Evolutionary conservation across 768 basidiomycete genomes (phyloP), one percentile per base, ranked within the genome.

Genomic region (Lentinula sp.): DNA sequence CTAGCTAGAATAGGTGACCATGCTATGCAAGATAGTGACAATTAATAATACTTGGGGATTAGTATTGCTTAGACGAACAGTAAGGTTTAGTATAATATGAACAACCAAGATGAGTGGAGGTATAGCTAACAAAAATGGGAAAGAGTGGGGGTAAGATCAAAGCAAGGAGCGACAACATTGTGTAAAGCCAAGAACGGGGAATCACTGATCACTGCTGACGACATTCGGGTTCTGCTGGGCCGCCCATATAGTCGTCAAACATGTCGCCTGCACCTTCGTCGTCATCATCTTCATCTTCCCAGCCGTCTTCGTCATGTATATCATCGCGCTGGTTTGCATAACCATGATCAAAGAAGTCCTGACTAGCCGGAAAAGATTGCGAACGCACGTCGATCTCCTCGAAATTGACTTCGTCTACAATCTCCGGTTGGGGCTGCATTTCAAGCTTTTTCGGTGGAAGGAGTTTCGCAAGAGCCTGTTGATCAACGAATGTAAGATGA

Each of bases 301-400:
- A 85, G 62, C 82, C 84, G 63, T 84, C 85, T 50, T 86, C 89
- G 28, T 86, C 83, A 51, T 43, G 13, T 28, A 56, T 43, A 80
- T 82, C 60, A 62, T 83, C 88, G 62, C 86, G 90, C 72, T 88
- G 88, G 85, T 90, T 85, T 72, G 79, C 73, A 80, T 85, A 87
- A 65, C 75, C 86, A 72, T 65, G 48, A 73, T 90, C 88, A 86
- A 88, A 90, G 85, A 89, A 90, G 71, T 81, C 81, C 70, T 80
- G 77, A 71, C 81, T 80, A 81, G 86, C 84, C 78, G 84, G 82
- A 77, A 86, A 87, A 83, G 81, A 85, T 78, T 82, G 81, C 76
- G 78, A 80, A 88, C 91, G 86, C 85, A 93, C 90, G 77, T 91
- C 89, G 70, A 84, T 83, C 73, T 88, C 86, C 74, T 91, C 90